A percentile compares a stretch with the other conserved stretches of the same genome.
phyloP scores from a whole-genome alignment of 257 asterid species.

The Solanum sejunctum region DNA sequence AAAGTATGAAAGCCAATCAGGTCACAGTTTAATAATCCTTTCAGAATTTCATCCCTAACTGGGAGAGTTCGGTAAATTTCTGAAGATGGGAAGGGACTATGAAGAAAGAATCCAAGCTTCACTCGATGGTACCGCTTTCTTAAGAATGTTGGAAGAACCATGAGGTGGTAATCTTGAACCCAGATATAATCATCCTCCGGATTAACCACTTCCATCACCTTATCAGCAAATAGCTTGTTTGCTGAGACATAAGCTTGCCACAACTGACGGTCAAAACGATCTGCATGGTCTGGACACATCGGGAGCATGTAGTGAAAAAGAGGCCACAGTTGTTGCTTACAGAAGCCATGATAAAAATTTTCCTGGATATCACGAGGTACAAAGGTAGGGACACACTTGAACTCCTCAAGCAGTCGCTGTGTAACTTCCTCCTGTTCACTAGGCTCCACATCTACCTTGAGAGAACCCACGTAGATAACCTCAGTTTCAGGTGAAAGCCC shows the following conservation, averaged over 20 bases:
- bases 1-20: slow-evolving; percentile 85
- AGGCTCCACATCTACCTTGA: slow-evolving; percentile 62
- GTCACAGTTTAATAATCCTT: slow-evolving; percentile 68
- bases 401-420: slow-evolving; percentile 58
- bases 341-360: slow-evolving; percentile 69
- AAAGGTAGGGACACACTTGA: slow-evolving; percentile 78
- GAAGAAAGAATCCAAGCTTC: slow-evolving; percentile 84
- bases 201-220: slow-evolving; percentile 72
- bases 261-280: slow-evolving; percentile 66
- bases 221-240: slow-evolving; percentile 75
- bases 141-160: slow-evolving; percentile 84
- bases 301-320: slow-evolving; percentile 96
- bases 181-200: slow-evolving; percentile 82
- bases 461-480: slow-evolving; percentile 73
- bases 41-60: slow-evolving; percentile 76
- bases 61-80: slow-evolving; percentile 88
- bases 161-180: slow-evolving; percentile 91
- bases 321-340: slow-evolving; percentile 93
- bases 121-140: slow-evolving; percentile 73
- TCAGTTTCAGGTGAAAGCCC: slow-evolving; percentile 74
- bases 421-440: slow-evolving; percentile 82
- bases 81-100: slow-evolving; percentile 92
- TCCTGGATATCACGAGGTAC: slow-evolving; percentile 58
- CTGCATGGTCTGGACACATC: slow-evolving; percentile 83
- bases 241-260: slow-evolving; percentile 90